Evolutionary conservation across 2,329 filamentous ascomycete species (phyloP).

Genomic region (Aspergillus pseudoviridinutans): DNA sequence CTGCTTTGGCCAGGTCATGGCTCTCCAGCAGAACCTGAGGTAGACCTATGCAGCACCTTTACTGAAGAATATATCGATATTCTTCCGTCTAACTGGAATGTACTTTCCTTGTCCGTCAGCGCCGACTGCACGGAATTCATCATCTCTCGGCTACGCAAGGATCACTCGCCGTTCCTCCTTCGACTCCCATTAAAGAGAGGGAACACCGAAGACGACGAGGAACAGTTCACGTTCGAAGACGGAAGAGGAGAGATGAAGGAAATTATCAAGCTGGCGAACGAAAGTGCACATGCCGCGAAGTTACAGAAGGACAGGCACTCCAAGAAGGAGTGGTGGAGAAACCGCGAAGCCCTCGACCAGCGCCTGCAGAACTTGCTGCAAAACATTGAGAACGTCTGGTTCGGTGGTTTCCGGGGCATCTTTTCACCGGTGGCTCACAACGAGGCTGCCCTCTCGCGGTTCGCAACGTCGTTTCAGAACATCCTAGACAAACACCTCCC

Average conservation of each 20-base stretch:
- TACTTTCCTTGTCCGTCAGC: constrained; percentile 79
- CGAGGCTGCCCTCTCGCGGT: constrained; percentile 64
- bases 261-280: constrained; percentile 77
- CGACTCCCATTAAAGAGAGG: constrained; percentile 81
- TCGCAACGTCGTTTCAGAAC: constrained; percentile 71
- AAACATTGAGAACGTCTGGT: constrained; percentile 89
- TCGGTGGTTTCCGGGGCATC: constrained; percentile 92
- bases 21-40: constrained; percentile 14
- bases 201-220: constrained; percentile 71
- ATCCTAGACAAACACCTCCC: constrained; percentile 82
- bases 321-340: constrained; percentile 83
- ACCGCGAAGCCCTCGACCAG: constrained; percentile 73
- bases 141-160: constrained; percentile 76
- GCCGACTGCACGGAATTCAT: constrained; percentile 80
- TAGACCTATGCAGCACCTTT: constrained; percentile 58
- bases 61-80: constrained; percentile 80
- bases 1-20: constrained; percentile 47
- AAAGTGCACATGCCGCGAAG: constrained; percentile 70
- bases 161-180: constrained; percentile 76
- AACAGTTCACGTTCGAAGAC: constrained; percentile 78
- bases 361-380: constrained; percentile 73
- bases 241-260: constrained; percentile 76
- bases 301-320: constrained; percentile 71
- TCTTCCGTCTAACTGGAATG: constrained; percentile 77
- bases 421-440: constrained; percentile 70